Conservation (phyloP, 352 stramenopile species). For the Elongisporangium senticosum region DNA sequence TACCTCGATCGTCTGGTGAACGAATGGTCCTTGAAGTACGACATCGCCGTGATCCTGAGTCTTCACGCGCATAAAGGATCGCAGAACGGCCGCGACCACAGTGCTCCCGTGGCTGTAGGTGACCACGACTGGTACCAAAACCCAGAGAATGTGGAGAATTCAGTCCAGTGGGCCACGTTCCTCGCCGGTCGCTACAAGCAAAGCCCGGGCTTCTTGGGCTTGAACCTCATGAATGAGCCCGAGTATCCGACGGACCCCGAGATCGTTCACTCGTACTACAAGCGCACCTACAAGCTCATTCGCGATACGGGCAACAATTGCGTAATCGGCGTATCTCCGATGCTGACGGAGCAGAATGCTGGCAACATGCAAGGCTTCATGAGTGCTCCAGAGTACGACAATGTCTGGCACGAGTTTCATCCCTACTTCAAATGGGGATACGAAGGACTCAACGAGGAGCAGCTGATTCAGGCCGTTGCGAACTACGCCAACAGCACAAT, state of each 20-base stretch:
- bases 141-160: constrained; percentile 64
- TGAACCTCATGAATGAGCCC: constrained; percentile 80
- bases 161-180: constrained; percentile 47
- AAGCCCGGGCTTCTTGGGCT: constrained; percentile 50
- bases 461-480: constrained; percentile 54
- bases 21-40: constrained; percentile 56
- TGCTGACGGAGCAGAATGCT: constrained; percentile 43
- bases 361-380: constrained; percentile 32
- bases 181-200: constrained; percentile 37
- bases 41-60: constrained; percentile 72
- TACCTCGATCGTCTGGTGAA: constrained; percentile 81
- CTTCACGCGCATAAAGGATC: constrained; percentile 75
- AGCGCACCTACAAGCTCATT: constrained; percentile 48
- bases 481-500: constrained; percentile 36
- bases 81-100: constrained; percentile 82
- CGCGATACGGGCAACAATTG: constrained; percentile 48
- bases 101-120: constrained; percentile 24
- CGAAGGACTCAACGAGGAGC: constrained; percentile 41
- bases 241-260: constrained; percentile 46
- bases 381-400: constrained; percentile 35
- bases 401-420: constrained; percentile 48
- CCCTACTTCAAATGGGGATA: constrained; percentile 68
- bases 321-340: constrained; percentile 44
- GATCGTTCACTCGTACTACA: constrained; percentile 48
- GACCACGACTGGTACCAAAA: constrained; percentile 40